Conservation (phyloP, 805 yeast species). For the Saccharomycopsis sp. region DNA sequence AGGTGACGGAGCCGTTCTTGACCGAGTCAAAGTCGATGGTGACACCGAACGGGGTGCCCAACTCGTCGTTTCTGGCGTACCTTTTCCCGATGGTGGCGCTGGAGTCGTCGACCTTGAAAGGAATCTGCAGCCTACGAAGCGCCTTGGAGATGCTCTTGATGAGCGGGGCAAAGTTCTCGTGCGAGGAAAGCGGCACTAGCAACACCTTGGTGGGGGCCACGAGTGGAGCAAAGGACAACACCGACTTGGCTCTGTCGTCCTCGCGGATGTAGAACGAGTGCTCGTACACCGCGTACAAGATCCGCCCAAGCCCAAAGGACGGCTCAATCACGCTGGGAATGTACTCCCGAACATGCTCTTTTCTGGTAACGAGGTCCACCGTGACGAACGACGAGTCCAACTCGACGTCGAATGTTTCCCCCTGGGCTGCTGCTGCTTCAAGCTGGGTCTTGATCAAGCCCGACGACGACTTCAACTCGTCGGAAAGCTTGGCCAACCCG, state of each 20-base stretch:
- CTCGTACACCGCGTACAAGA: slow-evolving; percentile 85
- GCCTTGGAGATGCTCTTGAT: slow-evolving; percentile 57
- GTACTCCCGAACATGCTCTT: slow-evolving; percentile 89
- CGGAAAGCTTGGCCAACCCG: slow-evolving; percentile 68
- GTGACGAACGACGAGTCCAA: slow-evolving; percentile 62
- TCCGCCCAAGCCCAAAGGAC: slow-evolving; percentile 98
- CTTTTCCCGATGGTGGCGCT: slow-evolving; percentile 97
- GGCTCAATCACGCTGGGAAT: slow-evolving; percentile 98
- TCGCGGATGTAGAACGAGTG: slow-evolving; percentile 94
- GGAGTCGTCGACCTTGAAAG: slow-evolving; percentile 94
- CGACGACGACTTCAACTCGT: slow-evolving; percentile 47
- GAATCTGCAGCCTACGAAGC: slow-evolving; percentile 74
- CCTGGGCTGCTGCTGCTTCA: too few species aligned
- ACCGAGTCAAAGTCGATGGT: slow-evolving; percentile 93
- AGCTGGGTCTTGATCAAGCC: slow-evolving; percentile 61
- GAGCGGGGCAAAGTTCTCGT: slow-evolving; percentile 69
- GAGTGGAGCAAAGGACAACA: slow-evolving; percentile 83
- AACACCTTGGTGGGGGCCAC: slow-evolving; percentile 98
- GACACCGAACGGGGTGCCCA: slow-evolving; percentile 98
- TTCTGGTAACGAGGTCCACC: slow-evolving; percentile 69
- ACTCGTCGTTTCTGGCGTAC: slow-evolving; percentile 95
- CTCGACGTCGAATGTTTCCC: slow-evolving; percentile 51
- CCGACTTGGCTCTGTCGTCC: slow-evolving; percentile 81
- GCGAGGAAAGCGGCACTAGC: slow-evolving; percentile 86
- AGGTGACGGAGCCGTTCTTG: slow-evolving; percentile 79